Percentiles rank a stretch among this genome's conserved stretches.
These are phyloP conservation scores for Solanum hybrid DNA, from an alignment of 305 asterid genomes.

Conservation along the genomic window DNA sequence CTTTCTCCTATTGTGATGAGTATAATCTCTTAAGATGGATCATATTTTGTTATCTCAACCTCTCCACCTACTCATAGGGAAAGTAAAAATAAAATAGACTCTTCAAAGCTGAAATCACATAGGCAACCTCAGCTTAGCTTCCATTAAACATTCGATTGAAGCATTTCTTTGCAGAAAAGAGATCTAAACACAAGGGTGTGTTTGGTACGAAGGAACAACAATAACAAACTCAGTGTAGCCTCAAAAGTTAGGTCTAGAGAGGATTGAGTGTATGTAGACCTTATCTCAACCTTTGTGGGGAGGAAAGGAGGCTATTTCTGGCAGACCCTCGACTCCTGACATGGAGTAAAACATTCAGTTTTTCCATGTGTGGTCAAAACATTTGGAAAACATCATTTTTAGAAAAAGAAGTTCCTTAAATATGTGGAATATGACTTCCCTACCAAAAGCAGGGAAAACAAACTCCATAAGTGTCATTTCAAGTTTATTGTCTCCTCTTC, in stretches of 20 bases:
- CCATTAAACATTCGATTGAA: slow-evolving; percentile 16
- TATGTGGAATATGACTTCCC: background rate
- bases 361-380: background rate
- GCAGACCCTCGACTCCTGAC: background rate
- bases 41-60: no score
- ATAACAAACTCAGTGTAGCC: background rate
- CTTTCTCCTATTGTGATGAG: background rate
- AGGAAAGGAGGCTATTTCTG: background rate
- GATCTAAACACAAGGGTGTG: background rate
- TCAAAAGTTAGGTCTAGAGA: background rate
- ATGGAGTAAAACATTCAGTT: no score
- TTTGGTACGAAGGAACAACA: background rate
- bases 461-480: background rate
- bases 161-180: slow-evolving; percentile 11
- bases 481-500: background rate
- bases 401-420: background rate
- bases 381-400: no score
- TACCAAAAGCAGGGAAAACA: background rate
- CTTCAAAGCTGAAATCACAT: slow-evolving; percentile 35
- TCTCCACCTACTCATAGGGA: background rate
- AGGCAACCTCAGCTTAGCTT: slow-evolving; percentile 19
- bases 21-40: background rate
- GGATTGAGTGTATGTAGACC: background rate
- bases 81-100: slow-evolving; percentile 15
- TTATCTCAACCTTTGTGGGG: background rate